Percentiles rank a stretch among this genome's conserved stretches.
Evolutionary conservation across 371 early-diverging fungal species (phyloP).

Genomic region (Saksenaea vasiformis): DNA sequence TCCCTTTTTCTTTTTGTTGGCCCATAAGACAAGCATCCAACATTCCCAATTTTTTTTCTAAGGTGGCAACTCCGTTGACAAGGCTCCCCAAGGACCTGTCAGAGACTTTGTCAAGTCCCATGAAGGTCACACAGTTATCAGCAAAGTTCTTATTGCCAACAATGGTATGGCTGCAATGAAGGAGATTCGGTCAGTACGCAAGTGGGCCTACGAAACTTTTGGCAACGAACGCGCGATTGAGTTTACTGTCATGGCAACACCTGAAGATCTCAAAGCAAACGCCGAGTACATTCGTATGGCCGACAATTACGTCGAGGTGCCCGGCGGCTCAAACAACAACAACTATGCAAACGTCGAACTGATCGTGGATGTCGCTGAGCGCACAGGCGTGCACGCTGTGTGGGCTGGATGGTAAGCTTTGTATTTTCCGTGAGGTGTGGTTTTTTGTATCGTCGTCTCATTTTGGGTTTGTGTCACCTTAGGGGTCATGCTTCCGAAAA

Average conservation of each 20-base stretch:
- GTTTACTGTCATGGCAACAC: slow-evolving; percentile 98
- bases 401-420: slow-evolving; percentile 68
- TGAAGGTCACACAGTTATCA: slow-evolving; percentile 88
- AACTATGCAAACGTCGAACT: slow-evolving; percentile 98
- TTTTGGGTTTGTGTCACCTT: slow-evolving; percentile 37
- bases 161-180: slow-evolving; percentile 99
- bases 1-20: not conserved
- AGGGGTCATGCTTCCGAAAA: slow-evolving; percentile 99
- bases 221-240: slow-evolving; percentile 94
- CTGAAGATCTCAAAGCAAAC: slow-evolving; percentile 95
- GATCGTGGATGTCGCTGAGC: slow-evolving; percentile 97
- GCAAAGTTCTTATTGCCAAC: slow-evolving; percentile 95
- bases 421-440: not conserved
- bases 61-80: slow-evolving; percentile 66
- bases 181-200: slow-evolving; percentile 96
- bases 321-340: slow-evolving; percentile 95
- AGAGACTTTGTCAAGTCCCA: slow-evolving; percentile 77
- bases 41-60: too few relatives aligned
- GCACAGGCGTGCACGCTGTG: slow-evolving; percentile 88
- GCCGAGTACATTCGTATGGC: slow-evolving; percentile 99
- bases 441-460: not conserved
- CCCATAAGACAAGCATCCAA: too few relatives aligned
- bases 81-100: slow-evolving; percentile 59
- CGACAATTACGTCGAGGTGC: slow-evolving; percentile 96
- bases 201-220: slow-evolving; percentile 98